phyloP scores from a whole-genome alignment of 371 early-diverging fungal genomes.

The Rhizopus arrhizus region DNA sequence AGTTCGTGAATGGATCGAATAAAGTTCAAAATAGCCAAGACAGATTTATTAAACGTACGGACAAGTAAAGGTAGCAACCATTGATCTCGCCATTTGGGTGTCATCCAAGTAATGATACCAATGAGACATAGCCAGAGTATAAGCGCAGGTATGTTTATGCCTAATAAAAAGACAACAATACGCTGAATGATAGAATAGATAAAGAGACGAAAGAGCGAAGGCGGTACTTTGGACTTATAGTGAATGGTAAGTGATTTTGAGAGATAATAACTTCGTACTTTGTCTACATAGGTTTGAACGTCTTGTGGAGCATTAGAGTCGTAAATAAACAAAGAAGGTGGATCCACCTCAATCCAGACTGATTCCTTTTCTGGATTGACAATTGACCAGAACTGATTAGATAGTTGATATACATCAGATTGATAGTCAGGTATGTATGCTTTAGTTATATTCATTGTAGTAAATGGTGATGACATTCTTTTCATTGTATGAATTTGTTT shows the following conservation, averaged over 20 bases:
- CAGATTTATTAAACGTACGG: conserved; percentile 8
- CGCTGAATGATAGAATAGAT: conserved; percentile 24
- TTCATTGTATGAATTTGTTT: conserved; percentile 5
- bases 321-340: conserved; percentile 26
- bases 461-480: conserved; percentile 9
- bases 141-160: conserved; percentile 22
- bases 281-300: conserved; percentile 13
- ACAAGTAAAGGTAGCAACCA: conserved; percentile 30
- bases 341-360: conserved; percentile 30
- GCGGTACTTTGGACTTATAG: conserved; percentile 12
- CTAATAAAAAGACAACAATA: not conserved
- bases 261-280: conserved; percentile 23
- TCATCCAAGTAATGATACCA: conserved; percentile 40
- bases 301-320: not conserved
- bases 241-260: conserved; percentile 19
- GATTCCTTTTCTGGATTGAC: conserved; percentile 36
- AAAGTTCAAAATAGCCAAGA: not conserved
- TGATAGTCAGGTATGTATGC: conserved; percentile 9
- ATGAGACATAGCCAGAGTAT: conserved; percentile 30
- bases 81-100: conserved; percentile 34
- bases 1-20: not conserved
- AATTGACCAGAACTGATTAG: conserved; percentile 39
- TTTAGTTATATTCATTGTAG: not conserved
- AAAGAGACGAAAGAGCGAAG: conserved; percentile 26
- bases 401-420: conserved; percentile 23